Percentiles rank a stretch among this genome's conserved stretches.
These are phyloP conservation scores for Xerocomellus intermedius DNA, from an alignment of 768 basidiomycete genomes.

Conservation along the genomic window DNA sequence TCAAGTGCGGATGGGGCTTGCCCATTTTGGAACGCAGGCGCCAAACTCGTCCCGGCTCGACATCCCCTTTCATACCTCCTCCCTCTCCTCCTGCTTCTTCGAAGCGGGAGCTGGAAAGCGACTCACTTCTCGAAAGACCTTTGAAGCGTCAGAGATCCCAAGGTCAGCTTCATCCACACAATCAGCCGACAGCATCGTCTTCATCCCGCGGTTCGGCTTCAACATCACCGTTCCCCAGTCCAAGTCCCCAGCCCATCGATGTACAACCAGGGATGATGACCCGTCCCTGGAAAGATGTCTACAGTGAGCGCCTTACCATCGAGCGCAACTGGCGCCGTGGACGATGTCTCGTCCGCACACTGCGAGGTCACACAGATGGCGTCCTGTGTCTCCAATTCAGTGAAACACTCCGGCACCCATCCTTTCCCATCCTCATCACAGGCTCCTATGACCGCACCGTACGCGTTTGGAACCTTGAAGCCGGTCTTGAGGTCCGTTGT, in stretches of 20 bases:
- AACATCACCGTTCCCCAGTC: conserved; percentile 2
- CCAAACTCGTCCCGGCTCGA: conserved; percentile 39
- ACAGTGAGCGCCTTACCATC: conserved; percentile 93
- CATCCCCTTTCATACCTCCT: conserved; percentile 36
- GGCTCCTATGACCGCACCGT: conserved; percentile 96
- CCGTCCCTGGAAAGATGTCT: conserved; percentile 97
- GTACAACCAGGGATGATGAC: conserved; percentile 45
- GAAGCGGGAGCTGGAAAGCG: conserved; percentile 43
- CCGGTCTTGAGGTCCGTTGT: conserved; percentile 77
- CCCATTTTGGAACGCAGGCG: conserved; percentile 83
- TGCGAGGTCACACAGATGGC: conserved; percentile 93
- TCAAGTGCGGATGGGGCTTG: conserved; percentile 96
- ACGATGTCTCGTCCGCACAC: conserved; percentile 76
- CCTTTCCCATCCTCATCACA: conserved; percentile 93
- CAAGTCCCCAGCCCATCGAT: conserved; percentile 12
- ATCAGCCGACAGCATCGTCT: not conserved
- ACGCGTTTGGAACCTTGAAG: conserved; percentile 96
- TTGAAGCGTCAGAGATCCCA: conserved; percentile 49
- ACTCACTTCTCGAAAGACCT: conserved; percentile 34
- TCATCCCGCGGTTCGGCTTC: conserved; percentile 18
- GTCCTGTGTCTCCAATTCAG: conserved; percentile 97
- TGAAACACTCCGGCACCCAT: conserved; percentile 77
- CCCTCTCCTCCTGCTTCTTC: conserved; percentile 25
- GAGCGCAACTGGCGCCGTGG: conserved; percentile 98
- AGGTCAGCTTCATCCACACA: not conserved